Evolutionary conservation across 139 green algal genomes (phyloP), one percentile per base, ranked within the genome.

Genomic region (Chlamydomonas sphaeroides): DNA sequence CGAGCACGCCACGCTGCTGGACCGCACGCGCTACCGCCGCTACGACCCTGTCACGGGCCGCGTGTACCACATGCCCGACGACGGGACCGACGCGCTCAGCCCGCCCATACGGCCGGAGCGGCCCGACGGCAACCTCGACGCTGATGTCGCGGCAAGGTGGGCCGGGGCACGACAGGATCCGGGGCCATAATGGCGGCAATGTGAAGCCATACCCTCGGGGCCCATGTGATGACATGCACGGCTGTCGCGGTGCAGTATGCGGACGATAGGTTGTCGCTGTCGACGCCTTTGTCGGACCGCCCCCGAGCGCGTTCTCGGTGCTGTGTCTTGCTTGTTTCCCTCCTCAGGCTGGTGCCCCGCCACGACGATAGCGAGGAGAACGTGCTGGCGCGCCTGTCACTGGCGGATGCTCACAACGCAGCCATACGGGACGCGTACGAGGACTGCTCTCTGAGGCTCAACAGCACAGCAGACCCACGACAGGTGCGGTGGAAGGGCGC

Each of bases 281-380:
- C n/a, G n/a, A n/a, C n/a, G n/a, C n/a, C n/a, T n/a, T n/a, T n/a
- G n/a, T n/a, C n/a, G n/a, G n/a, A n/a, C n/a, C n/a, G n/a, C n/a
- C n/a, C n/a, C n/a, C n/a, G n/a, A n/a, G n/a, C n/a, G n/a, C n/a
- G n/a, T n/a, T n/a, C n/a, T n/a, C n/a, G n/a, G n/a, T n/a, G n/a
- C n/a, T n/a, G n/a, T n/a, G n/a, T n/a, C n/a, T n/a, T n/a, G n/a
- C n/a, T n/a, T n/a, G n/a, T n/a, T n/a, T n/a, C 30, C 30, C 57
- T 25, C 57, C 26, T 5, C 68, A 88, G 85, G 71, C 65, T 89
- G 57, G 49, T 68, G 30, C 74, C 73, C 15, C 83, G 87, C 33
- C 93, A 96, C 77, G 93, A 96, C 56, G 92, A 94, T 88, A 90
- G 78, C 7, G 74, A 91, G 51, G 91, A 94, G 39, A 96, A 96